Percentiles rank a stretch among this genome's conserved stretches.
phyloP scores from a whole-genome alignment of 148 eudicot species.

The Nepenthes mirabilis region DNA sequence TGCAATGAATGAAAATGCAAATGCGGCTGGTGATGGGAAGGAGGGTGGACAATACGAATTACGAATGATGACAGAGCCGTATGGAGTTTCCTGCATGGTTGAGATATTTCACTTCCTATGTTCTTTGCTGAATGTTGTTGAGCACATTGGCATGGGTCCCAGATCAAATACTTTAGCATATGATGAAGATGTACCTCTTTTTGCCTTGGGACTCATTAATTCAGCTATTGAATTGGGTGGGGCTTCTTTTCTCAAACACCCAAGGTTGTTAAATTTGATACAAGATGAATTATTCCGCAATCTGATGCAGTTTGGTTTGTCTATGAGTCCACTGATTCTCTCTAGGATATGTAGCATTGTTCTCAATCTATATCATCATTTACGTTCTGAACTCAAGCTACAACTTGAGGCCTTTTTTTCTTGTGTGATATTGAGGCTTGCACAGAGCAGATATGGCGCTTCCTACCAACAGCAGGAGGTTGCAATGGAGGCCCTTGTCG shows the following conservation, averaged over 20 bases:
- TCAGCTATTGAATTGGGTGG: constrained; percentile 80
- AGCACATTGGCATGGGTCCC: constrained; percentile 44
- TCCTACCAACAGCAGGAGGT: constrained; percentile 86
- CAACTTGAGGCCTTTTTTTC: constrained; percentile 83
- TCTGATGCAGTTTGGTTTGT: constrained; percentile 77
- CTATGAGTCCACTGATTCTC: constrained; percentile 70
- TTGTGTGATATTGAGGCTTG: constrained; percentile 63
- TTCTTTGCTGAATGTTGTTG: constrained; percentile 57
- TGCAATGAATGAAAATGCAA: constrained; percentile 27
- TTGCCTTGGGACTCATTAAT: constrained; percentile 73
- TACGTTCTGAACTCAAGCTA: constrained; percentile 56
- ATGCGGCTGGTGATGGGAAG: constrained; percentile 32
- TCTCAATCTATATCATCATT: constrained; percentile 66
- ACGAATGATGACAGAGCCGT: constrained; percentile 53
- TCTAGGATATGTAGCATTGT: constrained; percentile 84
- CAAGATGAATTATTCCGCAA: constrained; percentile 65
- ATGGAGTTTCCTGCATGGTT: constrained; percentile 84
- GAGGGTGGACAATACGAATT: constrained; percentile 30
- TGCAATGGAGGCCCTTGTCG: constrained; percentile 91
- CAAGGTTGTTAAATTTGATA: constrained; percentile 51
- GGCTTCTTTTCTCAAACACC: constrained; percentile 50
- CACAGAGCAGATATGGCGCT: constrained; percentile 72
- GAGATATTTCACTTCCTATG: constrained; percentile 79
- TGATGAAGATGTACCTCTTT: constrained; percentile 84
- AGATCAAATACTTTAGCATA: constrained; percentile 55